phyloP scores from a whole-genome alignment of 306 rosid genomes.

The Quillaja saponaria region DNA sequence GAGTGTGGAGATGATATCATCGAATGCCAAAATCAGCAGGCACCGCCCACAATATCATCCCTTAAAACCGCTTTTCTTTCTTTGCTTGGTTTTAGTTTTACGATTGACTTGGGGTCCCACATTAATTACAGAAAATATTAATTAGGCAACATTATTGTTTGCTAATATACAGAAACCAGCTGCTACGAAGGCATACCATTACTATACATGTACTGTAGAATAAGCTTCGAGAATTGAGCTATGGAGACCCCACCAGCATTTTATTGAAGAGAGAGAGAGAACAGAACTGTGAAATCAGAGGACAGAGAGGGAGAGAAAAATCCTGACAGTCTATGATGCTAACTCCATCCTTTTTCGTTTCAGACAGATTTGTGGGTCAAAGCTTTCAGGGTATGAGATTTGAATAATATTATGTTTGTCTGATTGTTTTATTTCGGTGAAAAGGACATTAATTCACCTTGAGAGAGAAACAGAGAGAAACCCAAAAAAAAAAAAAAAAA shows the following conservation, averaged over 20 bases:
- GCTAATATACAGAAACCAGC: too few species aligned
- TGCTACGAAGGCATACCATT: too few species aligned
- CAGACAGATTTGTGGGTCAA: conserved; percentile 91
- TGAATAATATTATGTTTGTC: conserved; percentile 52
- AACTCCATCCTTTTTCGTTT: conserved; percentile 50
- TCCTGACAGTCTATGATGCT: conserved; percentile 34
- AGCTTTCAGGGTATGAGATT: conserved; percentile 57
- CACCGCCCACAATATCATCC: not conserved
- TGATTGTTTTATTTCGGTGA: conserved; percentile 65
- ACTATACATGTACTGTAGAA: too few species aligned
- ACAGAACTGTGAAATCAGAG: not conserved
- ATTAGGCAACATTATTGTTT: too few species aligned
- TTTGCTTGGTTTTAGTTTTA: conserved; percentile 24
- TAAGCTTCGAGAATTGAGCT: not conserved
- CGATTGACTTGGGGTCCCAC: too few species aligned
- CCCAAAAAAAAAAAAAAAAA: conserved; percentile 32
- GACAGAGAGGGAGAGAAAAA: not conserved
- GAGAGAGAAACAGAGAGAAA: conserved; percentile 48
- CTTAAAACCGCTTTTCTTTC: not conserved
- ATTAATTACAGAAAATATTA: too few species aligned
- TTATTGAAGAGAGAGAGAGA: conserved; percentile 12
- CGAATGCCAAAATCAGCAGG: not conserved
- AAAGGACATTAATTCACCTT: conserved; percentile 72
- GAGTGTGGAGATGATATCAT: too few species aligned
- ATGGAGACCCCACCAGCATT: not conserved